Percentiles rank a stretch among this genome's conserved stretches.
phyloP scores from a whole-genome alignment of 495 filamentous ascomycete species.

The Friedmanniomyces endolithicus region DNA sequence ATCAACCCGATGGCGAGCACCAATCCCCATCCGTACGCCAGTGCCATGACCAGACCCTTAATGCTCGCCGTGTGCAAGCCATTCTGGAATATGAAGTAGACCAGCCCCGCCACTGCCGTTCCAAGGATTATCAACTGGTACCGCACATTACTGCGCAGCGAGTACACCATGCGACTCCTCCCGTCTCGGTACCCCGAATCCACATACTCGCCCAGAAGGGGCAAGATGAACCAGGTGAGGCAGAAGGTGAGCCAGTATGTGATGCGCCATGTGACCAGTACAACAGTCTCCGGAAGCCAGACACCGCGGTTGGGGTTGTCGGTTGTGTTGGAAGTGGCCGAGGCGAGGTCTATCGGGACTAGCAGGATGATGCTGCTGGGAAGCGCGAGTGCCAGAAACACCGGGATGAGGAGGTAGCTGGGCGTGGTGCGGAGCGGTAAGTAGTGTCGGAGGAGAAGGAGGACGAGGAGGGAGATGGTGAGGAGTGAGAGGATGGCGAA shows the following conservation, averaged over 20 bases:
- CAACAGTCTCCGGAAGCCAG: slow-evolving; percentile 51
- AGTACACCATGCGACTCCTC: slow-evolving; percentile 66
- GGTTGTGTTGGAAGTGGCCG: slow-evolving; percentile 53
- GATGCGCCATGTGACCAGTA: slow-evolving; percentile 81
- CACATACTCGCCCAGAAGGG: slow-evolving; percentile 81
- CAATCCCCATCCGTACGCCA: slow-evolving; percentile 89
- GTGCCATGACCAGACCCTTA: slow-evolving; percentile 77
- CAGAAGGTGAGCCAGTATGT: slow-evolving; percentile 94
- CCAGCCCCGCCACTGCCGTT: slow-evolving; percentile 53
- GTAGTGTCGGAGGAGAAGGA: slow-evolving; percentile 77
- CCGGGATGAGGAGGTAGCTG: slow-evolving; percentile 76
- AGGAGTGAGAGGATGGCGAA: slow-evolving; percentile 62
- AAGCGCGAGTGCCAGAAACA: slow-evolving; percentile 86
- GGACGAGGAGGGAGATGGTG: slow-evolving; percentile 57
- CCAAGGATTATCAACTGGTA: slow-evolving; percentile 74
- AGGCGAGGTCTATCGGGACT: slow-evolving; percentile 91
- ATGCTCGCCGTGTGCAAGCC: slow-evolving; percentile 52
- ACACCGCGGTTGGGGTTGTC: slow-evolving; percentile 39
- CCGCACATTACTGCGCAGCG: slow-evolving; percentile 69
- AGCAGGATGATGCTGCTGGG: slow-evolving; percentile 89
- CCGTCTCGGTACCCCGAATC: slow-evolving; percentile 87
- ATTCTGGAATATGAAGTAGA: slow-evolving; percentile 73
- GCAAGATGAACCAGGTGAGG: slow-evolving; percentile 90
- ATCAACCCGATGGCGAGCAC: slow-evolving; percentile 87
- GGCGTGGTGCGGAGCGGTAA: slow-evolving; percentile 83